A percentile compares a stretch with the other conserved stretches of the same genome.
phyloP scores from a whole-genome alignment of 768 basidiomycete species.

The Tylopilus vinaceipallidus region DNA sequence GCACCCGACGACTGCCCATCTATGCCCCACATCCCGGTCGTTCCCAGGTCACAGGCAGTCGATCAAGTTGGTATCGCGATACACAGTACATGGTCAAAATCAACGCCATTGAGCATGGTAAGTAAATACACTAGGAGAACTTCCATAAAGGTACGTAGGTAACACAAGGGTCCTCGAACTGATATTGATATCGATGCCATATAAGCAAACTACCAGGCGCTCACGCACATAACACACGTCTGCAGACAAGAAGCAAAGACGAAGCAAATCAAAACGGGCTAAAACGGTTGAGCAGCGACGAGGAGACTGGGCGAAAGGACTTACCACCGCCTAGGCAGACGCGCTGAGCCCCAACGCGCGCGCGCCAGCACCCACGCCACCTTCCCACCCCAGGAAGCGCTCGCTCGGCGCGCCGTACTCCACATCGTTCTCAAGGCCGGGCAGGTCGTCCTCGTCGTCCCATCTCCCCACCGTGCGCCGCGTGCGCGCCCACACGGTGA shows the following conservation, averaged over 20 bases:
- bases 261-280: too few relatives aligned
- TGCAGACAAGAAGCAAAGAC: not conserved
- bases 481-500: constrained; percentile 88
- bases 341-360: constrained; percentile 66
- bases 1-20: not conserved
- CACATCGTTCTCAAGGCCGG: constrained; percentile 37
- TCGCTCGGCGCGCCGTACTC: constrained; percentile 42
- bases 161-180: constrained; percentile 14
- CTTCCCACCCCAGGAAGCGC: constrained; percentile 80
- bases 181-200: constrained; percentile 21
- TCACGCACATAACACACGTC: not conserved
- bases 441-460: constrained; percentile 43
- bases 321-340: constrained; percentile 30
- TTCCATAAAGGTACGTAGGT: constrained; percentile 8
- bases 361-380: constrained; percentile 75
- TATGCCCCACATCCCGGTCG: too few relatives aligned
- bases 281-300: constrained; percentile 18
- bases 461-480: constrained; percentile 53
- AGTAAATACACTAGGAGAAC: constrained; percentile 13
- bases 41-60: not conserved
- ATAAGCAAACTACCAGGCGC: constrained; percentile 2
- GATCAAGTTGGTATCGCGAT: constrained; percentile 2
- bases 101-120: constrained; percentile 4
- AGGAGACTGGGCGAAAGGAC: constrained; percentile 12
- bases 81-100: constrained; percentile 1